These are phyloP conservation scores for Gentiana dahurica DNA, from an alignment of 257 asterid genomes.

Conservation along the genomic window DNA sequence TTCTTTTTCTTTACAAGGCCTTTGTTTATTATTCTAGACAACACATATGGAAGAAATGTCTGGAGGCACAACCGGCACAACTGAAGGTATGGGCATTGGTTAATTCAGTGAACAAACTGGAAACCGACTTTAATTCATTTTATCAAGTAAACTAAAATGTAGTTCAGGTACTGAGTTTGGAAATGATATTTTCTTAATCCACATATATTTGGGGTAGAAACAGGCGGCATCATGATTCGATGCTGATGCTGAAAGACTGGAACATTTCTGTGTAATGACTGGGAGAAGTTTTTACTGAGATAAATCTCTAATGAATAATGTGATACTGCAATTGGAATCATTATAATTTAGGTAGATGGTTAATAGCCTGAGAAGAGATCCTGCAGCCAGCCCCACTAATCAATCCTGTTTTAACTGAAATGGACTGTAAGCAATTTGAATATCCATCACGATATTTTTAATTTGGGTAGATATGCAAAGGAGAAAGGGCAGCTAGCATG, in stretches of 20 bases:
- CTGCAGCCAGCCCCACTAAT: background rate
- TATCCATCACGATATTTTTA: background rate
- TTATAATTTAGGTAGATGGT: too few relatives aligned
- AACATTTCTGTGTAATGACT: too few relatives aligned
- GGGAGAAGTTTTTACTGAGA: too few relatives aligned
- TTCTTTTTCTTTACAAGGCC: background rate
- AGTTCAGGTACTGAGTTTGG: background rate
- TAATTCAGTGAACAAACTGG: background rate
- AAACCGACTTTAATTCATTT: background rate
- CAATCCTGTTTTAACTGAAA: background rate
- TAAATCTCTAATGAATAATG: too few relatives aligned
- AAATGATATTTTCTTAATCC: background rate
- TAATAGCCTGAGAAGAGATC: too few relatives aligned
- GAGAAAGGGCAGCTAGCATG: background rate
- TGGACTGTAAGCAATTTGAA: background rate
- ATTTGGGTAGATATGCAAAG: background rate
- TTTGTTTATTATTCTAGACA: constrained; percentile 18
- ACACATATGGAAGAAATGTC: constrained; percentile 37
- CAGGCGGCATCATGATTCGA: background rate
- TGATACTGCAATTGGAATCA: too few relatives aligned
- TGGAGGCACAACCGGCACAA: constrained; percentile 22
- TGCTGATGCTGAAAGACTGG: background rate
- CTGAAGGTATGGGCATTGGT: constrained; percentile 29
- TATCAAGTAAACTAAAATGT: background rate
- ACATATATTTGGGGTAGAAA: background rate